Evolutionary conservation across 345 rosid genomes (phyloP), one percentile per base, ranked within the genome.

Genomic region (Schrenkiella parvula): DNA sequence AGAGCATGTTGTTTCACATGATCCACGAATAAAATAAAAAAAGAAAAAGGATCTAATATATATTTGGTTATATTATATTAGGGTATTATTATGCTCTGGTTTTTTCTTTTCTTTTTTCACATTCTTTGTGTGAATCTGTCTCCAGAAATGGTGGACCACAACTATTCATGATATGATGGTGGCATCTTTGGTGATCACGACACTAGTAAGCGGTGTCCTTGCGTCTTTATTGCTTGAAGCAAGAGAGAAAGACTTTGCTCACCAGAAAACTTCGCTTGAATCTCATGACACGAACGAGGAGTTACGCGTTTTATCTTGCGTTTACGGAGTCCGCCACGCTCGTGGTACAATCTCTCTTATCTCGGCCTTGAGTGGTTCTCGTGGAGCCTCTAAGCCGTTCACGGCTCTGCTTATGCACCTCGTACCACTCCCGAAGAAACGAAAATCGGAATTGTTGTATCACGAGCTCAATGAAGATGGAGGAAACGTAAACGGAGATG

Each of bases 361-460:
- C 57, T 81, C 88, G 0, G 83, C 92, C 46, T 59, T 88, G 9
- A 57, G 79, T 14, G 91, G 89, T 17, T 82, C 86, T 44, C 43
- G 15, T 41, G 50, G 15, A 38, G 65, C 56, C 3, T 68, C 84
- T 3, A 72, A 81, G 4, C 85, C 89, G 0, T 70, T 86, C 72
- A 62, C 80, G 2, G 80, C 98, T 8, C 81, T 86, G 73, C 71
- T 93, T 72, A 80, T 83, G 84, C 96, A 93, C 76, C 82, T 91
- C 2, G 93, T 89, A 17, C 96, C 92, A 50, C 92, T 91, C 56
- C 93, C 92, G 0, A 86, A 81, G 81, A 87, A 82, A 64, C 74
- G 72, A 9, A 81, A 76, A 14, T 65, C 80, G 2, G 84, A 75
- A 14, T 23, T 84, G 22, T 65, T 89, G 86, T 93, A 93, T 67